Conservation (phyloP, 306 rosid species). For the Citrullus colocynthis region DNA sequence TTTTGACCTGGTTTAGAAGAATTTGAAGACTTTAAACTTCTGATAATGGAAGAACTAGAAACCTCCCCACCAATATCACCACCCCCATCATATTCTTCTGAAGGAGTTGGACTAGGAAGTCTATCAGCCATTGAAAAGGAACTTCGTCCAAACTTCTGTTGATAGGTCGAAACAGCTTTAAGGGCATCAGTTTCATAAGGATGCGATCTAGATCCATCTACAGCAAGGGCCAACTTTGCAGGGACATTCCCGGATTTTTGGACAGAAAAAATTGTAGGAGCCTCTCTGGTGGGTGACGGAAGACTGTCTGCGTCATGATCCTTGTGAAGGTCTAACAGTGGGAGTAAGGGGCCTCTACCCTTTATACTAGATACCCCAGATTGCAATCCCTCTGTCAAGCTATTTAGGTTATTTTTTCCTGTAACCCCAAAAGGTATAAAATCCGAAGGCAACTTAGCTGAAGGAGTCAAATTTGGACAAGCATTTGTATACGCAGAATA, state of each 20-base stretch:
- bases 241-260: constrained; percentile 27
- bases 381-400: constrained; percentile 20
- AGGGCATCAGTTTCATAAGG: constrained; percentile 78
- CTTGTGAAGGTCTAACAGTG: constrained; percentile 88
- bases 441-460: constrained; percentile 22
- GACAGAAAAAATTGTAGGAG: constrained; percentile 37
- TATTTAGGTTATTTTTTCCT: constrained; percentile 7
- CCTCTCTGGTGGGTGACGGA: constrained; percentile 88
- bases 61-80: constrained; percentile 57
- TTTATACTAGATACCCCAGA: constrained; percentile 39
- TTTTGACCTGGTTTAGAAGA: constrained; percentile 26
- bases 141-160: constrained; percentile 79
- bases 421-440: constrained; percentile 6
- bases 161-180: constrained; percentile 82
- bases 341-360: constrained; percentile 57
- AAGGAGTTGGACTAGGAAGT: constrained; percentile 99
- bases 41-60: constrained; percentile 37
- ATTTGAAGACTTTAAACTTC: constrained; percentile 20
- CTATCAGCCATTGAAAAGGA: constrained; percentile 49
- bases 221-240: constrained; percentile 19
- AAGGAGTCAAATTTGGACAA: constrained; percentile 19
- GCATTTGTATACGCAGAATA: constrained; percentile 15
- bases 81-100: constrained; percentile 49
- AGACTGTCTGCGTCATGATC: constrained; percentile 91
- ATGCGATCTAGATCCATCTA: constrained; percentile 37